These are phyloP conservation scores for Daedaleopsis nitida DNA, from an alignment of 768 basidiomycete species.

Conservation along the genomic window DNA sequence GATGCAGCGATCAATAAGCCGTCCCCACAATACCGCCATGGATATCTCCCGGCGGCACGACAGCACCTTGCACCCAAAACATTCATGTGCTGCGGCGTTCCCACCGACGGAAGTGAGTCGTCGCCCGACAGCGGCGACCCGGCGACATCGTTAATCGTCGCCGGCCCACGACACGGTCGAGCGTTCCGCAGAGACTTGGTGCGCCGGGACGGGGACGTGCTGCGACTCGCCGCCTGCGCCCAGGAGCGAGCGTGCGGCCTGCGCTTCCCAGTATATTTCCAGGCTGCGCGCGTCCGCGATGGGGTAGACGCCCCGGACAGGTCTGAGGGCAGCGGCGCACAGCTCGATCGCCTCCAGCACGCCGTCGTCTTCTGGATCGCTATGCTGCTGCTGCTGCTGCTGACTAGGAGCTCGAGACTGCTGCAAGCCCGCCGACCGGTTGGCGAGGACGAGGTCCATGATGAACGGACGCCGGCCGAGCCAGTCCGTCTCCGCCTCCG, in stretches of 20 bases:
- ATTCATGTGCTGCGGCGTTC: conserved; percentile 21
- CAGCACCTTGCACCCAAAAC: conserved; percentile 1
- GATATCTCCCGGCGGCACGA: not conserved
- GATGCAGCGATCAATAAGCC: conserved; percentile 9
- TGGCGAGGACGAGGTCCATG: conserved; percentile 52
- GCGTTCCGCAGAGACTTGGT: conserved; percentile 47
- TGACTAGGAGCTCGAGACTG: no score
- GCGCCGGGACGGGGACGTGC: conserved; percentile 14
- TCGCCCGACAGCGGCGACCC: conserved; percentile 4
- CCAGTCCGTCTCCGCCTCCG: conserved; percentile 31
- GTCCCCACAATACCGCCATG: conserved; percentile 6
- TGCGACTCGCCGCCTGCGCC: conserved; percentile 18
- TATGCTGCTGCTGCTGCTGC: no score
- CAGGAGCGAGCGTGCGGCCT: conserved; percentile 30
- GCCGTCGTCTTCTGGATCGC: conserved; percentile 30
- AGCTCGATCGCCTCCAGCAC: conserved; percentile 33
- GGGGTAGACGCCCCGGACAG: conserved; percentile 24
- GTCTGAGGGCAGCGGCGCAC: conserved; percentile 17
- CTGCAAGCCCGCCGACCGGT: conserved; percentile 33
- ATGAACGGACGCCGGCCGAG: conserved; percentile 38
- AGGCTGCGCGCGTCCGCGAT: conserved; percentile 35
- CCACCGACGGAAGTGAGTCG: conserved; percentile 8
- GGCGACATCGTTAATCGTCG: conserved; percentile 2
- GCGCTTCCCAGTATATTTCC: conserved; percentile 41
- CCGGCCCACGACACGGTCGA: conserved; percentile 38